Percentiles rank a stretch among this genome's conserved stretches.
These are phyloP conservation scores for Cardiosporidium cionae DNA, from an alignment of 169 alveolate species.

Conservation along the genomic window DNA sequence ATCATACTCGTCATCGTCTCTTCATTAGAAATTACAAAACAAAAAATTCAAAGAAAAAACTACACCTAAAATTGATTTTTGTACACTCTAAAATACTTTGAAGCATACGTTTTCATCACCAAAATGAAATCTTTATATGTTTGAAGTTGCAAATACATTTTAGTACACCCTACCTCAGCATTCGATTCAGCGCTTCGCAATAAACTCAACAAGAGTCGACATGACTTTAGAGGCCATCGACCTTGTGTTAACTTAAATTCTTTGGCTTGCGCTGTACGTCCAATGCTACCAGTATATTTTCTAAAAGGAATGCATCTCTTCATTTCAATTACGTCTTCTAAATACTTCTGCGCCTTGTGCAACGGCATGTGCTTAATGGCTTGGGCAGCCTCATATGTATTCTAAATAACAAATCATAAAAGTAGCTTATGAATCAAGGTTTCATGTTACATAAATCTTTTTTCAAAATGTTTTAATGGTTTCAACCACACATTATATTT, in stretches of 20 bases:
- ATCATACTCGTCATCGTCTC: background rate
- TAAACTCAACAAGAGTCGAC: constrained; percentile 79
- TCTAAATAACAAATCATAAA: constrained; percentile 66
- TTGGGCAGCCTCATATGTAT: constrained; percentile 90
- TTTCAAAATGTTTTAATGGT: background rate
- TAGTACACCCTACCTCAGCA: constrained; percentile 74
- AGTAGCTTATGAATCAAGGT: background rate
- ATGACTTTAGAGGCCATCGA: constrained; percentile 95
- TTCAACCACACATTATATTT: background rate
- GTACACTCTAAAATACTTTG: too few relatives aligned
- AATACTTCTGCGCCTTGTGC: constrained; percentile 80
- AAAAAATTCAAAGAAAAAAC: too few relatives aligned
- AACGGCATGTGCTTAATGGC: constrained; percentile 91
- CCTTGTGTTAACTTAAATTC: constrained; percentile 89
- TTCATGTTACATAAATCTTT: background rate
- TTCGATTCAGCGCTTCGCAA: constrained; percentile 87
- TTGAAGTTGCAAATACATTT: background rate
- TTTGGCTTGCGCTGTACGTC: constrained; percentile 95
- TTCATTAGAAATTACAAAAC: too few relatives aligned
- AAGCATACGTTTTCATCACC: too few relatives aligned
- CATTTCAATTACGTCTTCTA: constrained; percentile 89
- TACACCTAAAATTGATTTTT: too few relatives aligned
- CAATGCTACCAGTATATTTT: constrained; percentile 90
- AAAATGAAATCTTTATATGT: too few relatives aligned
- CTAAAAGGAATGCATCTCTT: constrained; percentile 93